These are phyloP conservation scores for Neobulgaria alba DNA, from an alignment of 2,329 filamentous ascomycete genomes.

Conservation along the genomic window DNA sequence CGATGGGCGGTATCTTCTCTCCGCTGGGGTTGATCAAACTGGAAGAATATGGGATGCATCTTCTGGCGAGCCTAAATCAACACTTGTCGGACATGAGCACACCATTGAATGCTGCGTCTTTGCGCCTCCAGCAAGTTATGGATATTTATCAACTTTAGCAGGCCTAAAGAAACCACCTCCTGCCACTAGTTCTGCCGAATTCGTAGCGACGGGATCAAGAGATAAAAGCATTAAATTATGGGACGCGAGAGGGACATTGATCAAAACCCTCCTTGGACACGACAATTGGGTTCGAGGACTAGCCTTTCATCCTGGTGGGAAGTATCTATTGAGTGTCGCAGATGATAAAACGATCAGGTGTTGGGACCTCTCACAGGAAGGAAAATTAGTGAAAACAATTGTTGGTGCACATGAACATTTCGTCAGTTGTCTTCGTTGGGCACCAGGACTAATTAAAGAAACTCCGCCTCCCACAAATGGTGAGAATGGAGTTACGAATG, in stretches of 20 bases:
- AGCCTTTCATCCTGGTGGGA: slow-evolving; percentile 85
- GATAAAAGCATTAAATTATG: slow-evolving; percentile 89
- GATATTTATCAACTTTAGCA: slow-evolving; percentile 67
- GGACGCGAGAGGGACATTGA: slow-evolving; percentile 74
- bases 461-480: slow-evolving; percentile 32
- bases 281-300: slow-evolving; percentile 89
- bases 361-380: slow-evolving; percentile 89
- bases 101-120: slow-evolving; percentile 78
- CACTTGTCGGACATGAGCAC: slow-evolving; percentile 80
- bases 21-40: slow-evolving; percentile 74
- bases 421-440: slow-evolving; percentile 81
- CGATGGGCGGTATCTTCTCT: slow-evolving; percentile 77
- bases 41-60: slow-evolving; percentile 79
- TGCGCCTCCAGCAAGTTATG: slow-evolving; percentile 70
- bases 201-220: slow-evolving; percentile 77
- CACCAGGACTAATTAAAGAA: slow-evolving; percentile 64
- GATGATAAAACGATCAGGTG: slow-evolving; percentile 91
- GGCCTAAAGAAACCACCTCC: slow-evolving; percentile 77
- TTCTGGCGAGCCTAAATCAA: slow-evolving; percentile 63
- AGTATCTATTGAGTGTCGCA: slow-evolving; percentile 75
- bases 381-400: slow-evolving; percentile 78
- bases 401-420: slow-evolving; percentile 75
- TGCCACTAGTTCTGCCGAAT: slow-evolving; percentile 69
- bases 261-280: slow-evolving; percentile 79
- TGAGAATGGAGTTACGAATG: slow-evolving; percentile 40